Percentiles rank a stretch among this genome's conserved stretches.
phyloP scores from a whole-genome alignment of 1,284 basidiomycete species.

The Afroboletus lepidellus region DNA sequence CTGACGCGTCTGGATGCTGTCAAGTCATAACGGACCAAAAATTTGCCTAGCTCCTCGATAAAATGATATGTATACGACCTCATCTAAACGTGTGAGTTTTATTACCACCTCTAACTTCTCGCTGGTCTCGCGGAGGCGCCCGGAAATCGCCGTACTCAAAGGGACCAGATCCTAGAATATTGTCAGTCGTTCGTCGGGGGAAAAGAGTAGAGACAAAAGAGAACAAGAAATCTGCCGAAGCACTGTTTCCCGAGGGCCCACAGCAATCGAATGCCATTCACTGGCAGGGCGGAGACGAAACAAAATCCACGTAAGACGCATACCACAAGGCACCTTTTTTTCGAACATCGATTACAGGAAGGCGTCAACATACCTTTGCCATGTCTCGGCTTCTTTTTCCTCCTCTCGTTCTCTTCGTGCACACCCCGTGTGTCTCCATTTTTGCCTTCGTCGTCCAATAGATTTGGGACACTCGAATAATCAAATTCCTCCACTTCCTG shows the following conservation, averaged over 20 bases:
- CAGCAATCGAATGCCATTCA: neutral
- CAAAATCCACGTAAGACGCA: conserved; percentile 6
- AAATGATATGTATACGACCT: conserved; percentile 17
- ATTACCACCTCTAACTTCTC: conserved; percentile 68
- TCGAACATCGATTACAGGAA: conserved; percentile 3
- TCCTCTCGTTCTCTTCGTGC: conserved; percentile 30
- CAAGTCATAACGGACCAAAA: conserved; percentile 1
- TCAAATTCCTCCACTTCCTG: conserved; percentile 60
- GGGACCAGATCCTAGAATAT: conserved; percentile 33
- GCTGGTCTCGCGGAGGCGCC: conserved; percentile 64
- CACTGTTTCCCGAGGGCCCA: neutral
- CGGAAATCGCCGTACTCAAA: conserved; percentile 61
- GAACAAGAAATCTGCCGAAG: neutral
- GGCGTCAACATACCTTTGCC: conserved; percentile 42
- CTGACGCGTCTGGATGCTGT: conserved; percentile 10
- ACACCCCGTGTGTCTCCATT: conserved; percentile 35
- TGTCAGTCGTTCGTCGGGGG: conserved; percentile 11
- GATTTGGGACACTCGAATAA: conserved; percentile 71
- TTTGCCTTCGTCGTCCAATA: conserved; percentile 62
- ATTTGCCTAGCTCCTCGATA: conserved; percentile 4
- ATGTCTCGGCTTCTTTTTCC: conserved; percentile 51
- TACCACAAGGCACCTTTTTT: neutral
- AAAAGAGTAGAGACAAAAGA: neutral
- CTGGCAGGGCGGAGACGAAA: conserved; percentile 6
- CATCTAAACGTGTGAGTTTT: conserved; percentile 68